phyloP scores from a whole-genome alignment of 2,329 filamentous ascomycete genomes.

The Colletotrichum magnum region DNA sequence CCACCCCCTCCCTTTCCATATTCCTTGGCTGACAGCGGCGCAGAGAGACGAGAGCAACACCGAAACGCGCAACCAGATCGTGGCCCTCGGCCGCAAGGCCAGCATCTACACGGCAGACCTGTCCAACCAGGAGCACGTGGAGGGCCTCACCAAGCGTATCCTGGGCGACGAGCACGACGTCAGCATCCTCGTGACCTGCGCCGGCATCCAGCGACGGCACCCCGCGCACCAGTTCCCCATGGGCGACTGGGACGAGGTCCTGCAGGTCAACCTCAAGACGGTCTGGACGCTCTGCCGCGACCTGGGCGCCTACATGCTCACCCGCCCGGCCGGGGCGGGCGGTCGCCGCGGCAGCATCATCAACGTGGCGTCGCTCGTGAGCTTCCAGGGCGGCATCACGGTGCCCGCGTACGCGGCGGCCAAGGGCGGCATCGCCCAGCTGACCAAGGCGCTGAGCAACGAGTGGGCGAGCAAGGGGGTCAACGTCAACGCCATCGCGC shows the following conservation, averaged over 20 bases:
- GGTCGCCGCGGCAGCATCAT: conserved; percentile 80
- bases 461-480: conserved; percentile 87
- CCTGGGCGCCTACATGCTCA: conserved; percentile 83
- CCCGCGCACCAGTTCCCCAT: conserved; percentile 75
- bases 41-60: conserved; percentile 43
- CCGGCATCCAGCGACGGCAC: conserved; percentile 76
- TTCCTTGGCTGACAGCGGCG: not conserved
- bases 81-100: conserved; percentile 43
- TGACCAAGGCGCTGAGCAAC: conserved; percentile 88
- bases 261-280: conserved; percentile 88
- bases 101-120: conserved; percentile 45
- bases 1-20: too few species aligned
- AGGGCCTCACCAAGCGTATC: conserved; percentile 40
- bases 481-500: conserved; percentile 89
- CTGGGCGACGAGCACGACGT: conserved; percentile 50
- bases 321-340: conserved; percentile 56
- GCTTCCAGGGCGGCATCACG: conserved; percentile 88
- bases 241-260: conserved; percentile 73
- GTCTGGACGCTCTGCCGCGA: conserved; percentile 86
- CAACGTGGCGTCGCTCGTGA: conserved; percentile 85
- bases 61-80: conserved; percentile 41
- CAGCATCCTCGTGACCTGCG: conserved; percentile 76
- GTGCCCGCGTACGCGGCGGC: conserved; percentile 89
- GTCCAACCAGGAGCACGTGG: conserved; percentile 38
- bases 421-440: conserved; percentile 87